Conservation (phyloP, 139 green algal genomes). For the Monoraphidium neglectum region DNA sequence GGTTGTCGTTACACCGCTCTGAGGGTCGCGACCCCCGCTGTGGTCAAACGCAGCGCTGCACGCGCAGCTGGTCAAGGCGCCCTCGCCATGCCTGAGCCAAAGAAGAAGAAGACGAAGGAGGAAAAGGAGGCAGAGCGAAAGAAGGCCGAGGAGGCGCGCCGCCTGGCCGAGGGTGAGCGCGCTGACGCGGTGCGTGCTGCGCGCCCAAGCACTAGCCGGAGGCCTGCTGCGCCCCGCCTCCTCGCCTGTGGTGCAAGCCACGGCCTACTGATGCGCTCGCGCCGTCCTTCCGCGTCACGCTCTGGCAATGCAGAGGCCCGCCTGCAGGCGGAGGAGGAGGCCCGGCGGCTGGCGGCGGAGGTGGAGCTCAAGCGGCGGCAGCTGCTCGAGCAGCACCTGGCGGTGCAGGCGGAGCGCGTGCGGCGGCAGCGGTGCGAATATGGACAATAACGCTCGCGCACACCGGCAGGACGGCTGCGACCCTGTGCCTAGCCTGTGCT, state of each 20-base stretch:
- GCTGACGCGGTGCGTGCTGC: neutral
- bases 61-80: no score
- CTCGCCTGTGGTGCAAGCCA: no score
- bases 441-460: no score
- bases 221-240: no score
- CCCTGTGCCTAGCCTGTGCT: no score
- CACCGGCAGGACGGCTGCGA: no score
- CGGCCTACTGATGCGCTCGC: no score
- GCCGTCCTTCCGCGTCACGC: neutral
- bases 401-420: neutral
- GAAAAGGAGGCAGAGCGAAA: slow-evolving; percentile 25
- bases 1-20: no score
- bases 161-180: slow-evolving; percentile 15
- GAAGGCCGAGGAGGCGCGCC: slow-evolving; percentile 9
- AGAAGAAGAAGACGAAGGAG: slow-evolving; percentile 35
- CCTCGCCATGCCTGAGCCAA: neutral
- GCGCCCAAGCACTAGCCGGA: neutral
- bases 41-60: no score
- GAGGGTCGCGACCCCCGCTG: no score
- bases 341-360: slow-evolving; percentile 11
- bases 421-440: neutral
- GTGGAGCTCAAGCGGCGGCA: slow-evolving; percentile 9
- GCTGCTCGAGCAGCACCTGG: slow-evolving; percentile 5
- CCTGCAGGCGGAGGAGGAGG: slow-evolving; percentile 24
- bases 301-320: slow-evolving; percentile 5